phyloP scores from a whole-genome alignment of 805 yeast genomes.

The Zygoascus bituminiphila region DNA sequence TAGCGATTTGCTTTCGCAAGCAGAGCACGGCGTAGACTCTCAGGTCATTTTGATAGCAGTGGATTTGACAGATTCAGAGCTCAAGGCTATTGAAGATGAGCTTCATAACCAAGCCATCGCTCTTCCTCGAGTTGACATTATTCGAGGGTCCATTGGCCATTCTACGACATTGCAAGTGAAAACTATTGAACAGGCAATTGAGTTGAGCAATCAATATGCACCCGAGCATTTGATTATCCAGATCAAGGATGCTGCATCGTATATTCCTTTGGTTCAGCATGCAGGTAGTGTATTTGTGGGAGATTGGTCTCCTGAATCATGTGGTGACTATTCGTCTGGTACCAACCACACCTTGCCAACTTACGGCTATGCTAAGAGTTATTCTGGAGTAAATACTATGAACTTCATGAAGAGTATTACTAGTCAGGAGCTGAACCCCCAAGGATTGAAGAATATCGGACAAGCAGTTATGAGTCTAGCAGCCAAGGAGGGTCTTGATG shows the following conservation, averaged over 20 bases:
- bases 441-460: slow-evolving; percentile 86
- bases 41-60: slow-evolving; percentile 91
- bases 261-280: slow-evolving; percentile 67
- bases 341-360: slow-evolving; percentile 98
- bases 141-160: slow-evolving; percentile 85
- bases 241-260: slow-evolving; percentile 65
- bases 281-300: slow-evolving; percentile 98
- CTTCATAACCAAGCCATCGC: slow-evolving; percentile 73
- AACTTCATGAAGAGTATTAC: slow-evolving; percentile 95
- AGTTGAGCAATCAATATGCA: slow-evolving; percentile 84
- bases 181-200: slow-evolving; percentile 69
- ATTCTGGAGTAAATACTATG: slow-evolving; percentile 93
- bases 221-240: slow-evolving; percentile 97
- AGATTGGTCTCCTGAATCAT: slow-evolving; percentile 90
- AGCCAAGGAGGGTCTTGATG: slow-evolving; percentile 93
- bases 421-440: slow-evolving; percentile 77
- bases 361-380: slow-evolving; percentile 95
- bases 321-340: slow-evolving; percentile 97
- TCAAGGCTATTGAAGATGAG: slow-evolving; percentile 69
- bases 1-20: slow-evolving; percentile 92
- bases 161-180: slow-evolving; percentile 71
- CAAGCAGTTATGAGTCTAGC: slow-evolving; percentile 94
- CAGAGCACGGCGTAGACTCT: slow-evolving; percentile 98
- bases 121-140: slow-evolving; percentile 88
- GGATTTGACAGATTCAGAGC: slow-evolving; percentile 49